Evolutionary conservation across 768 basidiomycete species (phyloP), one percentile per base, ranked within the genome.

Genomic region (Suillus sp.): DNA sequence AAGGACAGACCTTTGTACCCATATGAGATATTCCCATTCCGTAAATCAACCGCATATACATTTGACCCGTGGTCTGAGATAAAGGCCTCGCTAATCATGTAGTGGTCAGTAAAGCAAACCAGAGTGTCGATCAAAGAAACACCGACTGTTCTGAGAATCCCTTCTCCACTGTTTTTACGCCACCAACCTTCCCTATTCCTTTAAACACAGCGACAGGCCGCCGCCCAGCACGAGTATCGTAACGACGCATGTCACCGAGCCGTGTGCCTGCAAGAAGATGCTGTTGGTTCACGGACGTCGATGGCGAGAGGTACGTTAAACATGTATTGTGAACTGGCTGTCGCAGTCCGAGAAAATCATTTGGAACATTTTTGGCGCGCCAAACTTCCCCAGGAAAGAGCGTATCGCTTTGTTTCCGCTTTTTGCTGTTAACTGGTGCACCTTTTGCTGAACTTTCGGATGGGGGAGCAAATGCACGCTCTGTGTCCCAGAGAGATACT

Each of bases 341-440:
- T 16, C 93, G 88, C 18, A 95, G 82, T 55, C 84, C 84, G 5
- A 95, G 80, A 53, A 77, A 72, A 68, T 95, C 93, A 67, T 93
- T 90, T n/a, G 86, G 82, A 5, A 92, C 90, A 72, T 95, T 95
- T 74, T 89, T 90, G 11, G 92, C 92, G 62, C 93, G 80, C 93
- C 93, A 95, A 4, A 89, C 69, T 77, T 95, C 93, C 0, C 85
- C 90, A 0, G 87, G 83, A 56, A 93, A 83, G 3, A 92, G 69
- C 2, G 79, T 74, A 5, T 86, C 83, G 4, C 75, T 72, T 30
- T 87, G 77, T 67, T 90, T 77, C 69, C 91, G 88, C 69, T 84
- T 86, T 20, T 71, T 68, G 69, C 38, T 59, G 5, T 60, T 30
- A 20, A 70, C 59, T 13, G 68, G 40, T 1, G 70, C 38, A 14